Evolutionary conservation across 768 basidiomycete species (phyloP).

Genomic region (Tremella fuciformis): DNA sequence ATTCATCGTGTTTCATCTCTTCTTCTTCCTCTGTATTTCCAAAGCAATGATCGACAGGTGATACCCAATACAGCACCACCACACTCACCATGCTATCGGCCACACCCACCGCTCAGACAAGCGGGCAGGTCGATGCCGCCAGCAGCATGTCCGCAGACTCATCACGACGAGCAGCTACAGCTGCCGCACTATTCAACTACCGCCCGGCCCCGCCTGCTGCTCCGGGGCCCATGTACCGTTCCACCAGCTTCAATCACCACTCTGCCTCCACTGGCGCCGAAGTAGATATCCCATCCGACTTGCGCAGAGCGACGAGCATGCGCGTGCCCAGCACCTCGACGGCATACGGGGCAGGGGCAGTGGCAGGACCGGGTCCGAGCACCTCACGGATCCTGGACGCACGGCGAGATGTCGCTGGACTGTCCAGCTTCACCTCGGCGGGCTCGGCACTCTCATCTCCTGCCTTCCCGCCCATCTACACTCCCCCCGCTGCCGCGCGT

Average conservation of each 20-base stretch:
- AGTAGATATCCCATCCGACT: neutral
- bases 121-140: conserved; percentile 11
- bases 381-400: conserved; percentile 7
- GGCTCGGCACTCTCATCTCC: conserved; percentile 27
- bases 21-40: conserved; percentile 4
- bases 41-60: conserved; percentile 10
- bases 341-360: neutral
- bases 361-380: conserved; percentile 5
- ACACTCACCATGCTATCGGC: too few species aligned
- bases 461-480: conserved; percentile 10
- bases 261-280: neutral
- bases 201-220: neutral
- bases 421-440: conserved; percentile 26
- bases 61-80: too few species aligned
- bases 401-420: neutral
- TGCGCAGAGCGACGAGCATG: conserved; percentile 7
- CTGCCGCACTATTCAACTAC: too few species aligned
- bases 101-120: neutral
- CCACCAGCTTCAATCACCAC: conserved; percentile 4
- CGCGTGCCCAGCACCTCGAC: neutral
- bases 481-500: conserved; percentile 39
- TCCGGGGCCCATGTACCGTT: neutral
- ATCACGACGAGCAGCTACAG: too few species aligned
- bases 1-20: conserved; percentile 12
- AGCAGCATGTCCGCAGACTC: conserved; percentile 10